A percentile compares a stretch with the other conserved stretches of the same genome.
These are phyloP conservation scores for Neocucurbitaria cava DNA, from an alignment of 2,329 filamentous ascomycete species.

Conservation along the genomic window DNA sequence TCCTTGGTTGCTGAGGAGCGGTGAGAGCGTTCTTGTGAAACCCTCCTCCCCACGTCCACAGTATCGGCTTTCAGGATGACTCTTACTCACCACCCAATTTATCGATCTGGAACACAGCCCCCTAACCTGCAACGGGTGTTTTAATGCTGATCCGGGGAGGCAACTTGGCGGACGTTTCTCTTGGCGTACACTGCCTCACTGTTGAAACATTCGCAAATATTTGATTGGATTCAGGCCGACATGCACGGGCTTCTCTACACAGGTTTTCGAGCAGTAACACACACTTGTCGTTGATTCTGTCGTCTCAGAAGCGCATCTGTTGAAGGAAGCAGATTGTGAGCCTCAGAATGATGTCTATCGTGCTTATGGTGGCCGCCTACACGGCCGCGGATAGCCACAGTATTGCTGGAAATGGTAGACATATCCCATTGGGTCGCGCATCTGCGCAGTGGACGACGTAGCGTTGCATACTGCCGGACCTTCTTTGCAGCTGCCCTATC, in stretches of 20 bases:
- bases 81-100: conserved; percentile 16
- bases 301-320: background rate
- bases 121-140: conserved; percentile 4
- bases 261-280: background rate
- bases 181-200: conserved; percentile 20
- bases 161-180: conserved; percentile 12
- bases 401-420: background rate
- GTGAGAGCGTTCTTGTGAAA: conserved; percentile 21
- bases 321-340: background rate
- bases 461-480: background rate
- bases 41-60: conserved; percentile 7
- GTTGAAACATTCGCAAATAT: background rate
- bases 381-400: conserved; percentile 13
- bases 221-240: background rate
- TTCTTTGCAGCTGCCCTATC: background rate
- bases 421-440: background rate
- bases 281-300: background rate
- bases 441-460: background rate
- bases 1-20: conserved; percentile 10
- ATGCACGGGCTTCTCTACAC: background rate
- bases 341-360: background rate
- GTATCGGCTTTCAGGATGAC: conserved; percentile 15
- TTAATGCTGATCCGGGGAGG: conserved; percentile 12
- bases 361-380: background rate
- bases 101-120: conserved; percentile 13